These are phyloP conservation scores for Pseudonitzschia delicatissima DNA, from an alignment of 108 stramenopile genomes.

Conservation along the genomic window DNA sequence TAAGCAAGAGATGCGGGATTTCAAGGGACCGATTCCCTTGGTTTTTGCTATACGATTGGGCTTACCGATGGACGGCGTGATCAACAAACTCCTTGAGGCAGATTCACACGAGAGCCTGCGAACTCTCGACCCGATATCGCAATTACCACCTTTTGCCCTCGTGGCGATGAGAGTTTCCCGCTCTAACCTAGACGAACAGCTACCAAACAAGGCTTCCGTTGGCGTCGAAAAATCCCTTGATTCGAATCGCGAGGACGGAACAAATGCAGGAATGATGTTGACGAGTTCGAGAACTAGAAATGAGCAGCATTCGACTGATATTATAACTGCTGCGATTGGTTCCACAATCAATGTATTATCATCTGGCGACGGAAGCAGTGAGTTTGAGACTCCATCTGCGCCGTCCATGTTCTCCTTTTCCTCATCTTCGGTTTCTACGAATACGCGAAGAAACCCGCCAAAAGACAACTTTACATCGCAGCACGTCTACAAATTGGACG, in stretches of 20 bases:
- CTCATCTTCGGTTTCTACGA: too few relatives aligned
- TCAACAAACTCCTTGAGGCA: slow-evolving; percentile 15
- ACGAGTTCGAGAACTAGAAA: too few relatives aligned
- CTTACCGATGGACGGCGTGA: slow-evolving; percentile 10
- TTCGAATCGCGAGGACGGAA: too few relatives aligned
- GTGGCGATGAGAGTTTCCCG: slow-evolving; percentile 1
- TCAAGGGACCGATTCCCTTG: slow-evolving; percentile 2
- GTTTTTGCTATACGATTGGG: slow-evolving; percentile 1
- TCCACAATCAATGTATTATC: not conserved
- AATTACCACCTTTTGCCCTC: slow-evolving; percentile 23
- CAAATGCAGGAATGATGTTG: too few relatives aligned
- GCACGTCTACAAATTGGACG: slow-evolving; percentile 10
- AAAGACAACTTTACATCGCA: too few relatives aligned
- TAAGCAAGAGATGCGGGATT: not conserved
- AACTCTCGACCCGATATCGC: slow-evolving; percentile 17
- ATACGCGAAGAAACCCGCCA: too few relatives aligned
- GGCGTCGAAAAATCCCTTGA: too few relatives aligned
- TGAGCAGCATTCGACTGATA: too few relatives aligned
- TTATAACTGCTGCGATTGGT: not conserved
- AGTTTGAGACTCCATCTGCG: not conserved
- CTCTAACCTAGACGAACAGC: too few relatives aligned
- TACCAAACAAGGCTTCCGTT: too few relatives aligned
- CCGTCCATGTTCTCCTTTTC: not conserved
- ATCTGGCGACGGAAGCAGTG: not conserved
- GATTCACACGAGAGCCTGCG: slow-evolving; percentile 20